phyloP scores from a whole-genome alignment of 2,329 filamentous ascomycete species.

The Cladophialophora carrionii region DNA sequence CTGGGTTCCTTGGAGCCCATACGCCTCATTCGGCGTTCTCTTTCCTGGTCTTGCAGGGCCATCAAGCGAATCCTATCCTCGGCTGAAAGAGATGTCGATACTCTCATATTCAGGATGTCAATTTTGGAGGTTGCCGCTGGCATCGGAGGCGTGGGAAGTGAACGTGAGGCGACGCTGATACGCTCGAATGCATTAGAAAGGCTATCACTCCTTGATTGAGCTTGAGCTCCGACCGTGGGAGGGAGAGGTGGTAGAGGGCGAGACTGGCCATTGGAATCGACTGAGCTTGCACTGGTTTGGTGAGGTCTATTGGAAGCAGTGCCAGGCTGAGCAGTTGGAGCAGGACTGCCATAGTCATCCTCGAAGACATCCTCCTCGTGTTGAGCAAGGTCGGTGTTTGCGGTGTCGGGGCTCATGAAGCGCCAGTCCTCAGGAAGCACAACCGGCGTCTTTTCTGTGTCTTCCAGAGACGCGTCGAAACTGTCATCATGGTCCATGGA shows the following conservation, averaged over 20 bases:
- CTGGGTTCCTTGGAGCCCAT: conserved; percentile 49
- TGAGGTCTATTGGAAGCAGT: conserved; percentile 57
- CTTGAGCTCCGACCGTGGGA: conserved; percentile 43
- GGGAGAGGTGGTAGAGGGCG: conserved; percentile 87
- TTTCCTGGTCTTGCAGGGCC: conserved; percentile 70
- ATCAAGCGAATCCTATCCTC: conserved; percentile 88
- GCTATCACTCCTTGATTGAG: conserved; percentile 32
- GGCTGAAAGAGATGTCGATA: conserved; percentile 75
- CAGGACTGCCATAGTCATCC: conserved; percentile 65
- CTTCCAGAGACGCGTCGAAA: conserved; percentile 93
- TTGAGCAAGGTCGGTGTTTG: conserved; percentile 58
- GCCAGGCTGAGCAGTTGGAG: conserved; percentile 58
- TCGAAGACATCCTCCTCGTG: conserved; percentile 70
- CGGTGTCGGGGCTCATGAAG: conserved; percentile 69
- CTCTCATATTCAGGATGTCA: conserved; percentile 76
- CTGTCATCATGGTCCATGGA: conserved; percentile 75
- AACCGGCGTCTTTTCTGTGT: conserved; percentile 95
- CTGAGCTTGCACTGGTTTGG: conserved; percentile 70
- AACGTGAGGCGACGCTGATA: conserved; percentile 67
- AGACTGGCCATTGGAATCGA: conserved; percentile 77
- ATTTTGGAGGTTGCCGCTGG: conserved; percentile 71
- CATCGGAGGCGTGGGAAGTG: conserved; percentile 71
- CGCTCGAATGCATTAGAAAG: conserved; percentile 73
- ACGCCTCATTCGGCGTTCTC: conserved; percentile 70
- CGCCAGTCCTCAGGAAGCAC: conserved; percentile 98